Evolutionary conservation across 2,329 filamentous ascomycete species (phyloP).

Genomic region (Neoarthrinium moseri): DNA sequence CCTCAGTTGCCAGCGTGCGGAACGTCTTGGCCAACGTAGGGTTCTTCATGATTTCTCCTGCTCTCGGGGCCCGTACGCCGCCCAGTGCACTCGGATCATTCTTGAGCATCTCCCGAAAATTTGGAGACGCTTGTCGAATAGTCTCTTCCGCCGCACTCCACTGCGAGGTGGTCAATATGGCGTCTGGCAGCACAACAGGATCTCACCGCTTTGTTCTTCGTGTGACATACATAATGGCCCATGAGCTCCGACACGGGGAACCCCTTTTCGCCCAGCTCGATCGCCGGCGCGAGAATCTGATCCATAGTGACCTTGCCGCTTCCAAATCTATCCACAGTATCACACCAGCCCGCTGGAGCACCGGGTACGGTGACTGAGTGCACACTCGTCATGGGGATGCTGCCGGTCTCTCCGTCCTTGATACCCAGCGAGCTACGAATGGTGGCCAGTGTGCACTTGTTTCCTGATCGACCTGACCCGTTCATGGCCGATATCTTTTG

Average conservation of each 20-base stretch:
- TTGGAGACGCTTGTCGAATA: slow-evolving; percentile 76
- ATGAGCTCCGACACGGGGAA: slow-evolving; percentile 86
- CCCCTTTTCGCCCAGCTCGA: slow-evolving; percentile 81
- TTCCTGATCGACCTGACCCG: slow-evolving; percentile 82
- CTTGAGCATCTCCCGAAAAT: slow-evolving; percentile 85
- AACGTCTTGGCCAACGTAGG: slow-evolving; percentile 80
- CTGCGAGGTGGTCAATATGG: slow-evolving; percentile 38
- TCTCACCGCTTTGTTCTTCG: too few relatives aligned
- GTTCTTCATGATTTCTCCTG: slow-evolving; percentile 89
- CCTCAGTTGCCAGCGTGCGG: slow-evolving; percentile 71
- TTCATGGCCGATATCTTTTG: slow-evolving; percentile 85
- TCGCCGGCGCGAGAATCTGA: slow-evolving; percentile 79
- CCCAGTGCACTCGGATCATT: slow-evolving; percentile 64
- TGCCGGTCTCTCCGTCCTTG: slow-evolving; percentile 51
- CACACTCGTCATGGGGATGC: slow-evolving; percentile 73
- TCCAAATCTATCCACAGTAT: slow-evolving; percentile 83
- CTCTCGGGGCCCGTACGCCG: slow-evolving; percentile 70
- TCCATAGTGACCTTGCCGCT: slow-evolving; percentile 78
- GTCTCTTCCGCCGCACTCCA: slow-evolving; percentile 67
- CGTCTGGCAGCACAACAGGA: not conserved
- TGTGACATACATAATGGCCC: slow-evolving; percentile 59
- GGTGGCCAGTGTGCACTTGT: slow-evolving; percentile 65
- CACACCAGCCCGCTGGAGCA: slow-evolving; percentile 89
- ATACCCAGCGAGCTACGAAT: slow-evolving; percentile 70
- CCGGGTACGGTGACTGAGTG: slow-evolving; percentile 87